phyloP scores from a whole-genome alignment of 306 rosid species.

The Cucumis melo region DNA sequence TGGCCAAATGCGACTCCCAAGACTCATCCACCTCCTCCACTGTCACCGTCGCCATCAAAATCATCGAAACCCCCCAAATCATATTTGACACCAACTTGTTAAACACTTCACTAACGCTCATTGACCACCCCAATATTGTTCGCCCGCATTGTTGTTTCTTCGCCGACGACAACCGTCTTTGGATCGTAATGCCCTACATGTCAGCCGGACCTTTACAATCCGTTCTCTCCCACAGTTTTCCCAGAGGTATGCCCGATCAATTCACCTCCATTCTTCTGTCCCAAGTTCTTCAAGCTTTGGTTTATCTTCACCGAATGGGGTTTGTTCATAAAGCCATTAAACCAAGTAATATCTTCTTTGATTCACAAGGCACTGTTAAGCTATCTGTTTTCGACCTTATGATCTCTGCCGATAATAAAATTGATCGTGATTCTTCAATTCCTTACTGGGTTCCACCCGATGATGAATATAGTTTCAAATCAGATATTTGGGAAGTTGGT shows the following conservation, averaged over 20 bases:
- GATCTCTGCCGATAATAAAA: too few species aligned
- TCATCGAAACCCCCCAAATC: neutral
- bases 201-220: neutral
- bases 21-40: too few species aligned
- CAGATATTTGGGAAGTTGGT: constrained; percentile 55
- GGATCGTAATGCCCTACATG: neutral
- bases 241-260: neutral
- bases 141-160: neutral
- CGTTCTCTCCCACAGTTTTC: neutral
- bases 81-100: too few species aligned
- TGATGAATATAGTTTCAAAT: constrained; percentile 36
- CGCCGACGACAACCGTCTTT: neutral
- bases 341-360: constrained; percentile 42
- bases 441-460: constrained; percentile 59
- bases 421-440: too few species aligned
- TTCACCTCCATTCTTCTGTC: constrained; percentile 30
- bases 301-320: constrained; percentile 46
- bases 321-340: constrained; percentile 45
- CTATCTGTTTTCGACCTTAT: constrained; percentile 5
- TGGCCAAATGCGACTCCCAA: neutral
- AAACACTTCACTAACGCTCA: neutral
- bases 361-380: constrained; percentile 25
- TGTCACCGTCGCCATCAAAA: neutral
- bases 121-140: neutral
- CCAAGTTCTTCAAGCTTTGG: constrained; percentile 29